Percentiles rank a stretch among this genome's conserved stretches.
These are phyloP conservation scores for Colletotrichum destructivum DNA, from an alignment of 2,329 filamentous ascomycete genomes.

Conservation along the genomic window DNA sequence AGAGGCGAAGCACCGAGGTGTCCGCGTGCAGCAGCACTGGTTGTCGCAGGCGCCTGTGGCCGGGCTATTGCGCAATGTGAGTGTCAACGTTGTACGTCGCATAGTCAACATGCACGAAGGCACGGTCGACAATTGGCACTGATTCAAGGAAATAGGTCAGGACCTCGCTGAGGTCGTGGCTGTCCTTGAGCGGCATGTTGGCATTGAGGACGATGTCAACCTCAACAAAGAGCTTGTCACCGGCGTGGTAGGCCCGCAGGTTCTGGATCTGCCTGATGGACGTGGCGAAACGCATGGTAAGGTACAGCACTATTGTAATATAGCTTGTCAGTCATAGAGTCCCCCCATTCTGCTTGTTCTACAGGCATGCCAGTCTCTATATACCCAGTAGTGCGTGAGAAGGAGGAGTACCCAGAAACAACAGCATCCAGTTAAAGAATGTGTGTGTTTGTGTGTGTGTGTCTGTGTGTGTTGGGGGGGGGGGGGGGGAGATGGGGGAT, in stretches of 20 bases:
- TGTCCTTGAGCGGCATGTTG: slow-evolving; percentile 81
- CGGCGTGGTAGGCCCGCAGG: slow-evolving; percentile 86
- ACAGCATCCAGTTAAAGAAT: too few species aligned
- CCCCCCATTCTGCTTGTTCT: background rate
- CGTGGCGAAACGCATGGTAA: slow-evolving; percentile 94
- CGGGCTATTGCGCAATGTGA: slow-evolving; percentile 65
- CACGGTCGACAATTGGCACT: slow-evolving; percentile 82
- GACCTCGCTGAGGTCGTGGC: slow-evolving; percentile 83
- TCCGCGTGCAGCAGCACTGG: background rate
- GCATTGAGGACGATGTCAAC: slow-evolving; percentile 89
- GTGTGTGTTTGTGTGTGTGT: too few species aligned
- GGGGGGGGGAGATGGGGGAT: background rate
- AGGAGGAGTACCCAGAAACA: too few species aligned
- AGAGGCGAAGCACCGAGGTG: background rate
- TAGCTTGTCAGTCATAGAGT: slow-evolving; percentile 2
- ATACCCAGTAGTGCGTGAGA: too few species aligned
- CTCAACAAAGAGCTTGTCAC: slow-evolving; percentile 86
- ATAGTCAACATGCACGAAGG: slow-evolving; percentile 79
- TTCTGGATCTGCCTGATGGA: slow-evolving; percentile 90
- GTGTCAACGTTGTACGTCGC: slow-evolving; percentile 74
- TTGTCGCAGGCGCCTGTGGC: slow-evolving; percentile 1
- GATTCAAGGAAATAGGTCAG: slow-evolving; percentile 89
- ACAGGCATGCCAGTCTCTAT: background rate
- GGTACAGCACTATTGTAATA: slow-evolving; percentile 75
- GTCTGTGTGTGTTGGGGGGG: slow-evolving; percentile 5